A percentile compares a stretch with the other conserved stretches of the same genome.
Conservation (phyloP, 805 yeast genomes). For the Candida tallmaniae region DNA sequence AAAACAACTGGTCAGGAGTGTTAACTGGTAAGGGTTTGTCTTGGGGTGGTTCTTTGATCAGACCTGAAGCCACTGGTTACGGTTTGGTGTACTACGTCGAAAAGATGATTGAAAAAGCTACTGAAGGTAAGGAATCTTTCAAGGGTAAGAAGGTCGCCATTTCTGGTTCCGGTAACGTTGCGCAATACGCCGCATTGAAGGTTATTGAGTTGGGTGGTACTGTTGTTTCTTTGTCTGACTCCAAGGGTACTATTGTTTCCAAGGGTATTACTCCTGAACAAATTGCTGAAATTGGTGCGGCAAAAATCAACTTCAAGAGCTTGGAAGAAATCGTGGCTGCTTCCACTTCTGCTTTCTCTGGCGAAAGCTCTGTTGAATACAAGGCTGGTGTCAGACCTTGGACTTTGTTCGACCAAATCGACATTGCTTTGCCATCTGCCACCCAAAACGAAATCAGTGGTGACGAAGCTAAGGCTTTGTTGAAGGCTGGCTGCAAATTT, state of each 20-base stretch:
- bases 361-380: slow-evolving; percentile 60
- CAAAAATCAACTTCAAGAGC: slow-evolving; percentile 73
- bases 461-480: slow-evolving; percentile 92
- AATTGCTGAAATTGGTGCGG: slow-evolving; percentile 66
- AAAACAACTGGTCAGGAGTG: slow-evolving; percentile 94
- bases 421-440: slow-evolving; percentile 96
- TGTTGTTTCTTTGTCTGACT: slow-evolving; percentile 91
- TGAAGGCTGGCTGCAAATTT: slow-evolving; percentile 86
- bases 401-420: slow-evolving; percentile 86
- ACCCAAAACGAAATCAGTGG: slow-evolving; percentile 98
- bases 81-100: slow-evolving; percentile 96
- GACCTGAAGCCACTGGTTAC: slow-evolving; percentile 99
- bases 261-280: slow-evolving; percentile 87
- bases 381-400: slow-evolving; percentile 95
- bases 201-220: slow-evolving; percentile 95
- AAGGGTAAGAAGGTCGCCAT: slow-evolving; percentile 92
- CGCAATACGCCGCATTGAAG: slow-evolving; percentile 97
- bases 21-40: slow-evolving; percentile 95
- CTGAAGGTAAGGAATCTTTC: slow-evolving; percentile 84
- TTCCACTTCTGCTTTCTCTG: slow-evolving; percentile 54
- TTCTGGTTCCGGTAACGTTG: slow-evolving; percentile 98
- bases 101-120: slow-evolving; percentile 93
- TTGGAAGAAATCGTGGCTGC: slow-evolving; percentile 60
- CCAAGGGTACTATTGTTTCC: slow-evolving; percentile 82
- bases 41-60: slow-evolving; percentile 99